Base-by-base conservation (phyloP, 495 filamentous ascomycete genomes). In the Aspergillus sclerotioniger region DNA sequence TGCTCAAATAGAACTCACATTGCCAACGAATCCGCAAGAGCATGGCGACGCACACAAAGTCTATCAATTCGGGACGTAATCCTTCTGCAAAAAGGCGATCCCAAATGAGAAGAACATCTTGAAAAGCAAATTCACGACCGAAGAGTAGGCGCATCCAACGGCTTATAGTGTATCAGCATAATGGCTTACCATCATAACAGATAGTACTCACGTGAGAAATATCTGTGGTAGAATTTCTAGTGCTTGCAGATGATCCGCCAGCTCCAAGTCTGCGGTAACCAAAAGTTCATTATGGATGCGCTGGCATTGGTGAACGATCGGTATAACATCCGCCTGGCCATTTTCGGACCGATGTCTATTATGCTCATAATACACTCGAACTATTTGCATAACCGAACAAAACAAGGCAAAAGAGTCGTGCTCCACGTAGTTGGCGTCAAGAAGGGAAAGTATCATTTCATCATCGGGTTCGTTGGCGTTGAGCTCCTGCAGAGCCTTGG, bases 91-190 rank as follows among this genome's bases (percentile, higher is more conserved):
- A 96, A 3, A 99, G 75, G 3, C 84, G 75, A 76, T 99, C 94
- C 94, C 94, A 98, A 54, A 98, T 81, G 41, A 81, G 69, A 6
- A 99, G 80, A 48, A 91, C 76, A 62, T 95, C 85, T 35, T 94
- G 84, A 54, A 96, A 95, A 0, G 88, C 83, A 58, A 98, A 97
- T 74, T 98, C 94, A 51, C 94, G 83, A 43, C 93, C 90, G 67
- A 97, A 99, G 0, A 99, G 72, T 1, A 99, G 84, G 20, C 94
- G 84, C 54, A 98, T 89, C 94, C 94, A 99, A 48, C 94, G 91
- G 61, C 91, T 95, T 17, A 13, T 35, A 17, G 13, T 15, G 5
- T 39, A n/a, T 58, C 33, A 61, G 52, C 39, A 16, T 47, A n/a
- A 10, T 7, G 6, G 8, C 29, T 49, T 28, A 29, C 19, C 13